phyloP scores from a whole-genome alignment of 2,329 filamentous ascomycete genomes.

The Stemphylium lycopersici region DNA sequence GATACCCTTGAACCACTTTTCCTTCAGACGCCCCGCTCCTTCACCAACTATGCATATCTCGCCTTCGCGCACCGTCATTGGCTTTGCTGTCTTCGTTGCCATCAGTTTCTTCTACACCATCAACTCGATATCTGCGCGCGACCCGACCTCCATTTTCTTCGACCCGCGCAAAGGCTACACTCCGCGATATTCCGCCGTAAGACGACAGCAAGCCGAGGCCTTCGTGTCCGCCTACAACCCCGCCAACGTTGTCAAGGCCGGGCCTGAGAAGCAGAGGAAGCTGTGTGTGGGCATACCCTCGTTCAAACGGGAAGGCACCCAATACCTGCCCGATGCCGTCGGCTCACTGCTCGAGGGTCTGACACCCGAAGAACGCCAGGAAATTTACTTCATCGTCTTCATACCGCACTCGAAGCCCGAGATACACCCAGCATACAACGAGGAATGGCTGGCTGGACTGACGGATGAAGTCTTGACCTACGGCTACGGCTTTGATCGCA shows the following conservation, averaged over 20 bases:
- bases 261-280: constrained; percentile 25
- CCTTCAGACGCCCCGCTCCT: background rate
- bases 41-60: constrained; percentile 29
- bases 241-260: constrained; percentile 24
- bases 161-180: constrained; percentile 38
- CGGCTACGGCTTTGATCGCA: constrained; percentile 40
- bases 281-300: constrained; percentile 55
- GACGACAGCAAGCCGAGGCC: constrained; percentile 37
- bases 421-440: constrained; percentile 49
- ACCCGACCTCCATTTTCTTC: constrained; percentile 48
- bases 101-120: constrained; percentile 32
- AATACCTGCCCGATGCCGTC: constrained; percentile 52
- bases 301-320: constrained; percentile 47
- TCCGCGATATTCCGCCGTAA: constrained; percentile 41
- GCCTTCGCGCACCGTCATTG: constrained; percentile 26
- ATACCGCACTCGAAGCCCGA: constrained; percentile 53
- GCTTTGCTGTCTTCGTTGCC: constrained; percentile 24
- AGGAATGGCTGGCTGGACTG: constrained; percentile 51
- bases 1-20: constrained; percentile 9
- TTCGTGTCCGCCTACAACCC: constrained; percentile 33
- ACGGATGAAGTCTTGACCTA: constrained; percentile 53
- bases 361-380: constrained; percentile 48
- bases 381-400: constrained; percentile 53
- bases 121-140: constrained; percentile 35
- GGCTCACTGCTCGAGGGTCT: constrained; percentile 55